Evolutionary conservation across 345 rosid species (phyloP), one percentile per base, ranked within the genome.

Genomic region (Pistacia atlantica): DNA sequence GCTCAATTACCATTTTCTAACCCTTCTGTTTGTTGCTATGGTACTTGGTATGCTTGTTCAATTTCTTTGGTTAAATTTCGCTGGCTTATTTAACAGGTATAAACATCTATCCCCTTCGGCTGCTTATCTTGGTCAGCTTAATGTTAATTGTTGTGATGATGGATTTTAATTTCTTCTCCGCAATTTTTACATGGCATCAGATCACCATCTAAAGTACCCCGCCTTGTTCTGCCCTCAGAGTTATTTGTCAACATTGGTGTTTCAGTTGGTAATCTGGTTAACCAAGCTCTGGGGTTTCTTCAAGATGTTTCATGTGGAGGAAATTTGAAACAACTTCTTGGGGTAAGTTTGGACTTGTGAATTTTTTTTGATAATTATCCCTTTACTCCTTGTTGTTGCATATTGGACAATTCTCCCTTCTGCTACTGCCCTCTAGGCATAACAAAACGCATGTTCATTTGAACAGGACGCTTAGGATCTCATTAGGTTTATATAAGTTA

Each of bases 1-100:
- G 97, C 93, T 95, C 52, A 87, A 91, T 70, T 95, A 89, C 86
- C 91, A 95, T 86, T 87, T 95, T 45, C 82, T 95, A 48, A 88
- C 94, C 78, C 89, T 97, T 28, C 69, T 89, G 42, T 90, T 83
- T 80, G 83, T 89, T 69, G 89, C 79, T 58, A 67, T 97, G 81
- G 85, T 86, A 80, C 93, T 97, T 56, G 96, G 91, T 75, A 86
- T 97, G 99, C 81, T 92, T 72, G 91, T 78, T 3, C 99, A 94
- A 68, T 97, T 91, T 87, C 55, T 92, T 63, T 97, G 98, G 98
- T 77, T 80, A 65, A 94, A 94, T 76, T 91, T 89, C 76, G 87
- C 94, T 33, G 90, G 96, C 71, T 83, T 89, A 38, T 18, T 94
- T 31, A 91, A 88, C 82, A 85, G 89, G 99, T 92, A 80, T 20